phyloP scores from a whole-genome alignment of 257 asterid genomes.

The Nicotiana noctiflora region DNA sequence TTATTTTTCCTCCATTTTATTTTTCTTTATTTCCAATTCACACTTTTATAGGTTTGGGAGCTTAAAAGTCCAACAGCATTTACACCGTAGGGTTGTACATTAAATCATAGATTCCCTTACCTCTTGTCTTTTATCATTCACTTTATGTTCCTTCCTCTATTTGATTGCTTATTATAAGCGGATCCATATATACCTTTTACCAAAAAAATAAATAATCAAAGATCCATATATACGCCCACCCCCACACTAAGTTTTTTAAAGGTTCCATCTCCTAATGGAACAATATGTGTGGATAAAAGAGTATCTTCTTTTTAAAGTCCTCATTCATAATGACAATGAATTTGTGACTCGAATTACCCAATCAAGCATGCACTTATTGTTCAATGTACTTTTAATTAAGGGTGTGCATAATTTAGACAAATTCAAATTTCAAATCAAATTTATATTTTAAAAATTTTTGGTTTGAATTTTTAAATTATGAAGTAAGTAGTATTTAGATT shows the following conservation, averaged over 20 bases:
- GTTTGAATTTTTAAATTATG: too few species aligned
- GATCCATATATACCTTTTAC: background rate
- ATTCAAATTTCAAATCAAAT: too few species aligned
- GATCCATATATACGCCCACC: background rate
- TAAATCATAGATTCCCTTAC: background rate
- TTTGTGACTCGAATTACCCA: background rate
- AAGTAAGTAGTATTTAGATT: too few species aligned
- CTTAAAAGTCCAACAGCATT: too few species aligned
- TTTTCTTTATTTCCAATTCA: too few species aligned
- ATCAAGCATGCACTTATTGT: background rate
- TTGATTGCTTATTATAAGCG: conserved; percentile 1
- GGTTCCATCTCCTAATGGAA: conserved; percentile 1
- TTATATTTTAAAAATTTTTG: too few species aligned
- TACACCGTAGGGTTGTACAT: too few species aligned
- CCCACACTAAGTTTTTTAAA: background rate
- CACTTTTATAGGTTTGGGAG: too few species aligned
- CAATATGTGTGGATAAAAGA: background rate
- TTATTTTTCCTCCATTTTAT: too few species aligned
- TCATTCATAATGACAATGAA: background rate
- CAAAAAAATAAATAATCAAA: background rate
- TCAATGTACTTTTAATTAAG: background rate
- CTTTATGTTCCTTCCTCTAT: background rate
- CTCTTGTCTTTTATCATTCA: background rate
- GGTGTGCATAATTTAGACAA: too few species aligned
- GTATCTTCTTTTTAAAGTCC: background rate